Evolutionary conservation across 768 basidiomycete genomes (phyloP), one percentile per base, ranked within the genome.

Genomic region (Tylopilus sp.): DNA sequence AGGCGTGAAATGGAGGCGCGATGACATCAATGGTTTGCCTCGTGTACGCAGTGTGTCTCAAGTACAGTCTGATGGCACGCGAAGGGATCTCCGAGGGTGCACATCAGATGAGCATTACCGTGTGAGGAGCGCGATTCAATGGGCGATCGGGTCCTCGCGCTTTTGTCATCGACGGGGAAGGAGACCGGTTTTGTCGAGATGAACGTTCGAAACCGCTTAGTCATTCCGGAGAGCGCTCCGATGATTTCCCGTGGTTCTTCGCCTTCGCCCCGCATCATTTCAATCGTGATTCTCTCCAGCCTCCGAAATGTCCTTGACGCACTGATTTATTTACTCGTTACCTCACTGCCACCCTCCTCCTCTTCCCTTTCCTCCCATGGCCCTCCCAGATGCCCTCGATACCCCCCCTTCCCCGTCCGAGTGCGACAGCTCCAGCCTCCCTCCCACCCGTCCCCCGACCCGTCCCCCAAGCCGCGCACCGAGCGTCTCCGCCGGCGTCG

Each of bases 391-490:
- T 62, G 72, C 43, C 50, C 59, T 50, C 70, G 65, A 65, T 74
- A 76, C 58, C 78, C 81, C 10, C 6, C 82, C 83, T 2, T 81
- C 80, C 5, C 71, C 71, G 1, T 80, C 79, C 22, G 85, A 85
- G 29, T 80, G 78, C 61, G 84, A 81, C 55, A 80, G 73, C 70
- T 80, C 74, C 64, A 86, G 83, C 57, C 74, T 76, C 17, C 84
- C 86, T 3, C 82, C 85, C 3, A 85, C 81, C 14, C 74, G 80
- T 36, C 78, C 84, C 0, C 78, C 83, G 5, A 86, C 82, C 47
- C 76, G 78, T 36, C 78, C 82, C 8, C 70, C 70, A 9, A 80
- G 78, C 53, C 71, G 78, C 49, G 74, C 76, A 4, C 72, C 61
- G 11, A 69, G 68, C 30, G 26, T 69, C 41, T 63, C 68, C 17